Percentiles rank a stretch among this genome's conserved stretches.
Evolutionary conservation across 73 alveolate species (phyloP).

Genomic region (Uronychia setigera): DNA sequence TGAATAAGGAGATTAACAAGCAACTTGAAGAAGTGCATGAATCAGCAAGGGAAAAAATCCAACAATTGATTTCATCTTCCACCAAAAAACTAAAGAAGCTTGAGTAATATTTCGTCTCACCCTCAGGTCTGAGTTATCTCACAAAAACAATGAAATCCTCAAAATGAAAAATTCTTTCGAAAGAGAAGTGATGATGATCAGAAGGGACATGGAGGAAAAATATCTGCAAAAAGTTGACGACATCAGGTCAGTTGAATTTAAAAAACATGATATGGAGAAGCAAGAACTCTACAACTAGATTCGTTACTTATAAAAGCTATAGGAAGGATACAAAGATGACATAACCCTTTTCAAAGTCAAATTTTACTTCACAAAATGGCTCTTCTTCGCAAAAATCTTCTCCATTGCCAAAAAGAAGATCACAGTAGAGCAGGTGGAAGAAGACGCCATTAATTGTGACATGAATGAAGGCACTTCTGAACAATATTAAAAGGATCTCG

Average conservation of each 20-base stretch:
- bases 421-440: conserved; percentile 1
- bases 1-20: background rate
- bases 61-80: background rate
- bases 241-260: conserved; percentile 17
- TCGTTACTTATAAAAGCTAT: background rate
- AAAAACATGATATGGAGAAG: conserved; percentile 54
- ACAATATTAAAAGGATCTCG: background rate
- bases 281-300: conserved; percentile 35
- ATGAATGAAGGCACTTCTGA: background rate
- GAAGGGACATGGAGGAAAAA: background rate
- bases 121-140: background rate
- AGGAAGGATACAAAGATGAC: background rate
- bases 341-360: background rate
- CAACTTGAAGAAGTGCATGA: background rate
- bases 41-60: background rate
- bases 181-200: background rate
- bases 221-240: background rate
- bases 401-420: background rate
- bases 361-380: background rate
- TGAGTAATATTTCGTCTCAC: background rate
- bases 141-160: background rate
- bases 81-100: background rate
- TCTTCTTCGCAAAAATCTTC: background rate
- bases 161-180: background rate
- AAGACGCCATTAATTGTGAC: background rate